Conservation (phyloP, 306 rosid genomes). For the Argentina anserina region DNA sequence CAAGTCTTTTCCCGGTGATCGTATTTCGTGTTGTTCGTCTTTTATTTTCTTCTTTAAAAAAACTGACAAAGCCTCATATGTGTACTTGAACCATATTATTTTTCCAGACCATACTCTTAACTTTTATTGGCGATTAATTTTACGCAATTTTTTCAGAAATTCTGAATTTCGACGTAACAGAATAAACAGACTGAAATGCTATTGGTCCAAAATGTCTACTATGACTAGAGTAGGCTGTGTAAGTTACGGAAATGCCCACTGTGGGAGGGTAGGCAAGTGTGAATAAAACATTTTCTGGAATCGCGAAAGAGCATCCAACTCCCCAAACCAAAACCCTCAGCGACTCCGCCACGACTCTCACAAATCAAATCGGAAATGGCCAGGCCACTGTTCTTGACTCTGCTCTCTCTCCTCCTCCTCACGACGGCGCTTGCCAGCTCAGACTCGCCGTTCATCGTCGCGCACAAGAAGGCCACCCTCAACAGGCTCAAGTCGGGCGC, state of each 20-base stretch:
- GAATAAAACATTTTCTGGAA: slow-evolving; percentile 5
- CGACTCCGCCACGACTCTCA: slow-evolving; percentile 1
- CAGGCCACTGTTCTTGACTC: slow-evolving; percentile 31
- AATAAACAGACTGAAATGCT: background rate
- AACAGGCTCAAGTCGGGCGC: slow-evolving; percentile 83
- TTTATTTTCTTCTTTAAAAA: too few species aligned
- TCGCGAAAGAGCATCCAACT: background rate
- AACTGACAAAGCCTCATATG: too few species aligned
- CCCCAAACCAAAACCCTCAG: background rate
- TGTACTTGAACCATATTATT: too few species aligned
- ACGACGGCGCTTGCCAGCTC: slow-evolving; percentile 52
- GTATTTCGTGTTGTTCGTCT: too few species aligned
- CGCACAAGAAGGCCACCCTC: slow-evolving; percentile 94
- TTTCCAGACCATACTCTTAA: too few species aligned
- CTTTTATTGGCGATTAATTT: too few species aligned
- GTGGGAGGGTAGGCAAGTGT: background rate
- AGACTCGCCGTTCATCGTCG: slow-evolving; percentile 81
- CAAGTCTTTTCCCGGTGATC: too few species aligned
- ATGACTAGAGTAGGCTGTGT: background rate
- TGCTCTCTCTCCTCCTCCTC: slow-evolving; percentile 41
- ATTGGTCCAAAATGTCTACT: background rate
- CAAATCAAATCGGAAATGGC: slow-evolving; percentile 49
- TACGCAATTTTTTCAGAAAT: too few species aligned
- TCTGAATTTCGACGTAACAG: background rate
- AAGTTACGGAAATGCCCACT: slow-evolving; percentile 10